These are phyloP conservation scores for Evernia prunastri DNA, from an alignment of 495 filamentous ascomycete species.

Conservation along the genomic window DNA sequence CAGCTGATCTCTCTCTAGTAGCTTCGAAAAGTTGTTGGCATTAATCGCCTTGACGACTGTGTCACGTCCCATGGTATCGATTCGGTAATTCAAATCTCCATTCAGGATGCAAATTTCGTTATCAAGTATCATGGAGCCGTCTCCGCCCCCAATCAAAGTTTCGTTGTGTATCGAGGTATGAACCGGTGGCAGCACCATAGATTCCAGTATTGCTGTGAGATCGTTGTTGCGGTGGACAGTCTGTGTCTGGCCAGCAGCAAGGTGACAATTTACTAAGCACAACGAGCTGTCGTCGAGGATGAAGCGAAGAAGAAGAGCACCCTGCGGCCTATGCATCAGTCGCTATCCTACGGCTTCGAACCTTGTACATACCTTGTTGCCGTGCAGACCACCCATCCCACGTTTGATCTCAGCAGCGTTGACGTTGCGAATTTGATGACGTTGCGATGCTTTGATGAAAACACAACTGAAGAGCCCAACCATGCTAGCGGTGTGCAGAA, in stretches of 20 bases:
- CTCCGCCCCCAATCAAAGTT: slow-evolving; percentile 80
- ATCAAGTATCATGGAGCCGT: slow-evolving; percentile 92
- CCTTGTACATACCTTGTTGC: slow-evolving; percentile 65
- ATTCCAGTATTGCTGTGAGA: slow-evolving; percentile 82
- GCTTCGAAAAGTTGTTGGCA: slow-evolving; percentile 71
- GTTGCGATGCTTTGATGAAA: slow-evolving; percentile 77
- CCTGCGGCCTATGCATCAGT: slow-evolving; percentile 36
- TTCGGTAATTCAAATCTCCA: slow-evolving; percentile 96
- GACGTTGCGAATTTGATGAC: slow-evolving; percentile 67
- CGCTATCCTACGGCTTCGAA: background rate
- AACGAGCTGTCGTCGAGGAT: slow-evolving; percentile 84
- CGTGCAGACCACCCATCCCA: slow-evolving; percentile 86
- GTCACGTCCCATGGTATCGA: slow-evolving; percentile 92
- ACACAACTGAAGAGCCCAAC: slow-evolving; percentile 94
- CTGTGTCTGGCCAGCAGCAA: slow-evolving; percentile 87
- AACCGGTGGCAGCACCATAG: slow-evolving; percentile 62
- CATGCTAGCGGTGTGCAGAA: slow-evolving; percentile 81
- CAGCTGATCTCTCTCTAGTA: slow-evolving; percentile 92
- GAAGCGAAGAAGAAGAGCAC: slow-evolving; percentile 86
- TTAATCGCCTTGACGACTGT: slow-evolving; percentile 79
- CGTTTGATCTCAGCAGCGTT: slow-evolving; percentile 81
- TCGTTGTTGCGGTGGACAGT: slow-evolving; percentile 90
- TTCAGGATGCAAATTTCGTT: slow-evolving; percentile 95
- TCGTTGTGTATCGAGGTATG: slow-evolving; percentile 53
- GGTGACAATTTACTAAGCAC: slow-evolving; percentile 96